Conservation (phyloP, 331 rosid genomes). For the Stylosanthes scabra region DNA sequence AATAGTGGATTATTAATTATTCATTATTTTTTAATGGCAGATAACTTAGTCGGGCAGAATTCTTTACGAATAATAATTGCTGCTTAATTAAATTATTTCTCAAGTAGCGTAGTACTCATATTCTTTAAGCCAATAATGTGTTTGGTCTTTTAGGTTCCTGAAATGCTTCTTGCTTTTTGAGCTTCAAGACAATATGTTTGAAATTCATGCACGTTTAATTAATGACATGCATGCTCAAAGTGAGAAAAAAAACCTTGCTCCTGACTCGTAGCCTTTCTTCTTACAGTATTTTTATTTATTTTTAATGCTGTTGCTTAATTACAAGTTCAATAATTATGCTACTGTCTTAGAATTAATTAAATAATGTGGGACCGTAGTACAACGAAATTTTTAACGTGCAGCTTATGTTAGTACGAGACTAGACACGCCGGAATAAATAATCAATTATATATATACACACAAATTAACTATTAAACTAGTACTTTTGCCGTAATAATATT, state of each 20-base stretch:
- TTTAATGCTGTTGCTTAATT: not conserved
- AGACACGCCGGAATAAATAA: not conserved
- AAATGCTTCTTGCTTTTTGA: conserved; percentile 6
- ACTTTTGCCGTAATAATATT: too few relatives aligned
- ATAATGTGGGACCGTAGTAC: not conserved
- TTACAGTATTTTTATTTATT: not conserved
- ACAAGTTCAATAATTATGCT: not conserved
- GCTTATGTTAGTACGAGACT: not conserved
- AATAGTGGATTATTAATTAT: too few relatives aligned
- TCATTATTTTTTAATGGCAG: conserved; percentile 1
- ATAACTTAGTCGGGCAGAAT: not conserved
- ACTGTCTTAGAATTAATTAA: not conserved
- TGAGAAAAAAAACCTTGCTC: not conserved
- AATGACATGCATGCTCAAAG: conserved; percentile 2
- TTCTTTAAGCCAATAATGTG: not conserved
- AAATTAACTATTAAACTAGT: too few relatives aligned
- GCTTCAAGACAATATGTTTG: not conserved
- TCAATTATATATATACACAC: too few relatives aligned
- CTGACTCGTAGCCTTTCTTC: not conserved
- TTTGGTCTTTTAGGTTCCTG: not conserved
- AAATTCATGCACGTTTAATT: conserved; percentile 15
- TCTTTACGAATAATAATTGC: not conserved
- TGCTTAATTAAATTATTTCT: not conserved
- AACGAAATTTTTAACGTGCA: not conserved
- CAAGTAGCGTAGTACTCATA: not conserved